Evolutionary conservation across 345 rosid species (phyloP), one percentile per base, ranked within the genome.

Genomic region (Moringa oleifera): DNA sequence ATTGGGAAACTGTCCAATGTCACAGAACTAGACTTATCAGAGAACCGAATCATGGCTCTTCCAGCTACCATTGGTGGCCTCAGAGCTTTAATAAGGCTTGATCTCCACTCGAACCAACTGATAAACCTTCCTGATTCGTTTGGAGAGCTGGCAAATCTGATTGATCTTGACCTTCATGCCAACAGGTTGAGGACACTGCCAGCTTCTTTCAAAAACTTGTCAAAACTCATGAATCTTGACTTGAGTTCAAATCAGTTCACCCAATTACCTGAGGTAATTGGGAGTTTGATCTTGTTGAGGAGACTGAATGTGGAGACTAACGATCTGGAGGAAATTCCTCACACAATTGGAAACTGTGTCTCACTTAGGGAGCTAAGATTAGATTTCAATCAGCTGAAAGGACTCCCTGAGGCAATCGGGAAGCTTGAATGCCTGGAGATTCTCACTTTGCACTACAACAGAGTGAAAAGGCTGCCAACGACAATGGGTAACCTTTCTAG

Each of bases 331-430:
- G 99, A 94, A 69, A 73, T 94, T 62, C 96, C 99, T 4, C 89
- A 86, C 67, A 69, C 83, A 7, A 85, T 94, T 23, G 91, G 91
- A 20, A 76, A 72, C 25, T 94, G 99, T 72, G 64, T 85, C 56
- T 80, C 83, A 0, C 76, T 94, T 25, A 77, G 53, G 74, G 99
- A 85, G 79, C 91, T 94, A 31, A 83, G 65, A 55, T 95, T 81
- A 3, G 97, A 90, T 73, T 94, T 90, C 74, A 94, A 94, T 75
- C 78, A 89, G 64, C 87, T 94, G 55, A 94, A 88, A 76, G 97
- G 96, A 66, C 99, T 94, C 51, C 99, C 99, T 0, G 99, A 85
- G 80, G 99, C 99, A 31, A 85, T 85, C 41, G 99, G 99, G 53
- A 94, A 90, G 91, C 76, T 90, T 56, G 66, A 78, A 21, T 80